Evolutionary conservation across 2,329 filamentous ascomycete species (phyloP), one percentile per base, ranked within the genome.

Genomic region (Aspergillus ochraceoroseus): DNA sequence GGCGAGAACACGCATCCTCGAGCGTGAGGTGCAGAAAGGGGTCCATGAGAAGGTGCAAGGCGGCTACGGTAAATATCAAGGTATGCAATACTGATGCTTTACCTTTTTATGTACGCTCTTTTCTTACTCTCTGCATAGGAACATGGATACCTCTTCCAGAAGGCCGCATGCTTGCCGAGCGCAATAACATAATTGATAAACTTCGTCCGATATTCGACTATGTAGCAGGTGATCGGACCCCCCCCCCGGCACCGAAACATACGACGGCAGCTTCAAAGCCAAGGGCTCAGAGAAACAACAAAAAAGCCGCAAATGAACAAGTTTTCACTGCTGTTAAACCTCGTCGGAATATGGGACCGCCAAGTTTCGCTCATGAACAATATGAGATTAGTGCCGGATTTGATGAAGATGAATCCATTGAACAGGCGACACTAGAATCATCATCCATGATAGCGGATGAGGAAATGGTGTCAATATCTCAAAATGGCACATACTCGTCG

Each of bases 31-130:
- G 5, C 92, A 98, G 59, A 95, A 95, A 65, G 90, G 94, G 29
- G 76, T 85, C 4, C 92, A 98, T 62, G 92, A 96, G 70, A 98
- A 98, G 70, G 89, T 98, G 4, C 92, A 98, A 63, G 92, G 90
- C 51, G 92, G 92, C 11, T 96, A 96, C 65, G 92, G 92, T 57
- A 96, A 96, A 79, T 98, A 96, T 55, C 92, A 98, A 72, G 89
- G 85, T 87, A 59, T n/a, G n/a, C n/a, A n/a, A n/a, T 66, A 40
- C 3, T 9, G 20, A 12, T 22, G 18, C 14, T 12, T 22, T 15
- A 20, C 7, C 12, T 7, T 22, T n/a, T 7, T n/a, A n/a, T 33
- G 7, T 33, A 14, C 2, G 15, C 38, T 6, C 12, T 20, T 11
- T 8, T 2, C 27, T 38, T 14, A 41, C 13, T 11, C 8, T 13